A percentile compares a stretch with the other conserved stretches of the same genome.
phyloP scores from a whole-genome alignment of 768 basidiomycete genomes.

The Ramaria rubella region DNA sequence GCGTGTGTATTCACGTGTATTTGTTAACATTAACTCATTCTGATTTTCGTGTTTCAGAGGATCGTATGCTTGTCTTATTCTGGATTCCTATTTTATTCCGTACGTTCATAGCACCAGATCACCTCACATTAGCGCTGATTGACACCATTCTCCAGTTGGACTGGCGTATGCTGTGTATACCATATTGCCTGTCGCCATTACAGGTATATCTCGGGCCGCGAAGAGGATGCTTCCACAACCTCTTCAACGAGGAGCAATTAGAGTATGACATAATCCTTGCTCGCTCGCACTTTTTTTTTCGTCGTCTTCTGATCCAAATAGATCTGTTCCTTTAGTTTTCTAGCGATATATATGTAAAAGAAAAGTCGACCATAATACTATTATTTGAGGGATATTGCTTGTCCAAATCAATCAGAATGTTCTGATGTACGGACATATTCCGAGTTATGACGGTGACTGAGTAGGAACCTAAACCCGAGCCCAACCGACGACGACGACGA shows the following conservation, averaged over 20 bases:
- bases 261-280: background rate
- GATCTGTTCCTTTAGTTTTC: no score
- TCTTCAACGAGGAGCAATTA: background rate
- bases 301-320: background rate
- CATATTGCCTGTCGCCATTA: slow-evolving; percentile 11
- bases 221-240: slow-evolving; percentile 2
- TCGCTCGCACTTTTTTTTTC: background rate
- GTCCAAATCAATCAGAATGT: no score
- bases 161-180: slow-evolving; percentile 17
- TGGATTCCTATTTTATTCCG: slow-evolving; percentile 81
- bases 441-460: no score
- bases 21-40: background rate
- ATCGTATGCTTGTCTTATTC: slow-evolving; percentile 79
- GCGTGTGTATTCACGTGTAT: slow-evolving; percentile 1
- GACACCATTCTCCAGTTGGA: slow-evolving; percentile 14
- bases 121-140: background rate
- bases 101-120: slow-evolving; percentile 34
- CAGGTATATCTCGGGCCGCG: slow-evolving; percentile 4
- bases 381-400: no score
- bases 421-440: no score
- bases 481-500: no score
- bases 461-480: no score
- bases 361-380: no score
- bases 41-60: slow-evolving; percentile 40
- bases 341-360: no score